Conservation (phyloP, 768 basidiomycete genomes). For the Tulasnella sp. region DNA sequence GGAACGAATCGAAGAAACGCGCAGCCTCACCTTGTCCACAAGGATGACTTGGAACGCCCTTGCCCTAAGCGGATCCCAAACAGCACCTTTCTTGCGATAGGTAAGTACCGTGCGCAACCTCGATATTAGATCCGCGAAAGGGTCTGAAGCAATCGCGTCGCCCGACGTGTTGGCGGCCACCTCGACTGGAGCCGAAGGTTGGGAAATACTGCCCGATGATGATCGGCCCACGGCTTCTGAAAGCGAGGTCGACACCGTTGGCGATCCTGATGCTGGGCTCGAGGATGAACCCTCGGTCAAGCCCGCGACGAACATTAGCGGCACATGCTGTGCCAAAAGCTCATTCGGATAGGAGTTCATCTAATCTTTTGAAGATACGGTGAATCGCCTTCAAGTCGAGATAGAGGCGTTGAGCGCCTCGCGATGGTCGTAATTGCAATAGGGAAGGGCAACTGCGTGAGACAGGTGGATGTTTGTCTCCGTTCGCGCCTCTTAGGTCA, state of each 20-base stretch:
- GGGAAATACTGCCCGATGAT: background rate
- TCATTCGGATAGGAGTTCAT: conserved; percentile 96
- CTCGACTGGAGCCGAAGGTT: background rate
- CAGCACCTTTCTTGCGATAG: conserved; percentile 30
- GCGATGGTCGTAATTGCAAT: conserved; percentile 9
- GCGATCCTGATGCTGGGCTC: conserved; percentile 10
- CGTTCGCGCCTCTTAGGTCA: background rate
- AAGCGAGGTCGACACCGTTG: background rate
- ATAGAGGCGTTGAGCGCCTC: background rate
- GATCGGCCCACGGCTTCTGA: conserved; percentile 26
- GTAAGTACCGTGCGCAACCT: conserved; percentile 69
- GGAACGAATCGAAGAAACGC: background rate
- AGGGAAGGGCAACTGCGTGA: background rate
- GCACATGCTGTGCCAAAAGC: conserved; percentile 80
- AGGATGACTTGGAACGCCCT: conserved; percentile 71
- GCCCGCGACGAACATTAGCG: conserved; percentile 94
- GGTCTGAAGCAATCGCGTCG: conserved; percentile 45
- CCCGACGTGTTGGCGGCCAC: background rate
- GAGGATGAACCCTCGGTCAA: conserved; percentile 39
- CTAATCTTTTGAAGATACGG: conserved; percentile 1
- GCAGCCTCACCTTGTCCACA: conserved; percentile 65
- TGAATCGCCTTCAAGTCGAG: background rate
- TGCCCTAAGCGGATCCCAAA: conserved; percentile 38
- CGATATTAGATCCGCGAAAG: conserved; percentile 55
- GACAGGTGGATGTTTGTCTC: background rate